These are phyloP conservation scores for Pythium biforme DNA, from an alignment of 352 stramenopile species.

Conservation along the genomic window DNA sequence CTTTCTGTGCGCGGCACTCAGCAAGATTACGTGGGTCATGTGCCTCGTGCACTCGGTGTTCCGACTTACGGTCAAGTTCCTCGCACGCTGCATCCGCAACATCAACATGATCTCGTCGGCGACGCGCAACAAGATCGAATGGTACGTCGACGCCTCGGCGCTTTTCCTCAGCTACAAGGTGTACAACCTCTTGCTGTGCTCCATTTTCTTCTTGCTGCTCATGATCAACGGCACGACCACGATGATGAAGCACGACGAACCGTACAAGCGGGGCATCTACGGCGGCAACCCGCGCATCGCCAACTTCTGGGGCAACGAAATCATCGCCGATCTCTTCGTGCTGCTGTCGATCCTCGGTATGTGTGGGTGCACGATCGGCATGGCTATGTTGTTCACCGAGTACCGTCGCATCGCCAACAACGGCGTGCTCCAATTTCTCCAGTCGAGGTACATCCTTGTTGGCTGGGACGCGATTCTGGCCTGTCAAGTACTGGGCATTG, in stretches of 20 bases:
- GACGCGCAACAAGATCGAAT: slow-evolving; percentile 42
- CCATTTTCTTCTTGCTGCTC: slow-evolving; percentile 45
- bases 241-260: slow-evolving; percentile 43
- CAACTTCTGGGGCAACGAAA: slow-evolving; percentile 57
- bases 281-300: slow-evolving; percentile 38
- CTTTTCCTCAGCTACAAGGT: slow-evolving; percentile 65
- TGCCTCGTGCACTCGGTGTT: slow-evolving; percentile 47
- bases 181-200: slow-evolving; percentile 55
- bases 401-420: slow-evolving; percentile 53
- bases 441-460: slow-evolving; percentile 50
- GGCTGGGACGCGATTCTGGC: slow-evolving; percentile 49
- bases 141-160: slow-evolving; percentile 45
- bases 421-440: slow-evolving; percentile 40
- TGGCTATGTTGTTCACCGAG: slow-evolving; percentile 38
- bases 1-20: slow-evolving; percentile 54
- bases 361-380: slow-evolving; percentile 29
- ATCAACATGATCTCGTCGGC: slow-evolving; percentile 38
- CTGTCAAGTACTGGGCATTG: slow-evolving; percentile 45
- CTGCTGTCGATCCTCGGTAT: slow-evolving; percentile 39
- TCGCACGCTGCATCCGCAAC: slow-evolving; percentile 34
- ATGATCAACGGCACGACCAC: slow-evolving; percentile 37
- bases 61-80: slow-evolving; percentile 37
- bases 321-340: slow-evolving; percentile 51
- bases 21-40: slow-evolving; percentile 62
- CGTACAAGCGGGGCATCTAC: slow-evolving; percentile 40